Conservation (phyloP, 345 rosid species). For the Eucalyptus regnans region DNA sequence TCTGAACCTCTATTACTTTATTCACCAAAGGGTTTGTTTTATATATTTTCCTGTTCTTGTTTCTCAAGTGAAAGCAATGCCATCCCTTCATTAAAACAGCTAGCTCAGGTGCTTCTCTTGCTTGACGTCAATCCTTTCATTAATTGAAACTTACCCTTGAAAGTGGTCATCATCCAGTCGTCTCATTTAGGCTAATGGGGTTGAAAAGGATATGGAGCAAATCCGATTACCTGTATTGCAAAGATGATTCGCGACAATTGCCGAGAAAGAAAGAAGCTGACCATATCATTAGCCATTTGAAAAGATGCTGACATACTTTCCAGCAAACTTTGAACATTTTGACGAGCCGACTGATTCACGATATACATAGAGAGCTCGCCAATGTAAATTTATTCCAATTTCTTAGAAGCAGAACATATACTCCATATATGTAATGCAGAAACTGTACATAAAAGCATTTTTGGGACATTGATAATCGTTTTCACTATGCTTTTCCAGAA, state of each 20-base stretch:
- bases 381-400: not conserved
- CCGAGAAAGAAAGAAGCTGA: too few relatives aligned
- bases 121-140: not conserved
- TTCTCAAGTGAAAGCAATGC: not conserved
- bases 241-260: not conserved
- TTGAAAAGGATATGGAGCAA: not conserved
- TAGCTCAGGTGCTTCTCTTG: not conserved
- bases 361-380: not conserved
- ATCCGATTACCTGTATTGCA: not conserved
- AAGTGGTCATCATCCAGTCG: not conserved
- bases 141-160: not conserved
- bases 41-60: not conserved
- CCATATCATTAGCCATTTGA: not conserved
- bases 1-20: not conserved
- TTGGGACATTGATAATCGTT: not conserved
- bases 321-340: not conserved
- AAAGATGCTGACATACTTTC: not conserved
- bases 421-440: not conserved
- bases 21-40: not conserved
- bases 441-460: not conserved
- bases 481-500: not conserved
- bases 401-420: not conserved
- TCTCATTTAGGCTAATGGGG: not conserved
- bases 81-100: not conserved
- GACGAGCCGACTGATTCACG: not conserved